Evolutionary conservation across 73 alveolate genomes (phyloP), one percentile per base, ranked within the genome.

Genomic region (Tetrahymena thermophila): DNA sequence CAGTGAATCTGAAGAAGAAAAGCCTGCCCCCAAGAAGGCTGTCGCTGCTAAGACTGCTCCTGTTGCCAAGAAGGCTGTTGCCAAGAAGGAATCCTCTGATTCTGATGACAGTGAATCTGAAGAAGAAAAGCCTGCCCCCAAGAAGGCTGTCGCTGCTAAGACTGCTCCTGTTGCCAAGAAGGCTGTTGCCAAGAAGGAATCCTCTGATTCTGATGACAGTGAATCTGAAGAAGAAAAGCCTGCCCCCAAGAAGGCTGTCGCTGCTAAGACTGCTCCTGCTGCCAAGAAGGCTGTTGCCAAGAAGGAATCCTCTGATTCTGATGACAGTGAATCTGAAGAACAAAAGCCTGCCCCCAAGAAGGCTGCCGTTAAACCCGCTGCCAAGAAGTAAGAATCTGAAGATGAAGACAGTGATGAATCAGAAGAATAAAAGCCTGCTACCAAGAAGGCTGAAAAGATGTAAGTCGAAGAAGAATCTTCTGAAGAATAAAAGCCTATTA

Each of bases 401-500:
- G 6, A 11, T 35, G 56, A 34, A 6, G n/a, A 15, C 4, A 50
- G 23, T n/a, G n/a, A n/a, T 10, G 56, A 7, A 7, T 85, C 94
- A 11, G 94, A 85, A 85, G 94, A 85, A 19, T 10, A 85, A 85
- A 85, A 85, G 94, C 94, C n/a, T 34, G 94, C 35, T 28, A 21
- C 50, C 34, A 85, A 85, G 56, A 4, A 85, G 35, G 94, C 94
- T 50, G 31, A 35, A 83, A 34, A 83, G 42, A 83, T 83, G 93
- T 8, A 83, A 83, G 93, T 83, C n/a, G 93, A 83, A 35, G 93
- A 83, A 34, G 37, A 31, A 11, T 94, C 85, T 83, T 94, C 85
- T 15, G 96, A 13, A 34, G 95, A 89, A 85, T 84, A 40, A 94
- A 40, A 40, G 35, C 94, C 94, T 85, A 35, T 94, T 94, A 94